Percentiles rank a stretch among this genome's conserved stretches.
Conservation (phyloP, 139 green algal species). For the Penium margaritaceum region DNA sequence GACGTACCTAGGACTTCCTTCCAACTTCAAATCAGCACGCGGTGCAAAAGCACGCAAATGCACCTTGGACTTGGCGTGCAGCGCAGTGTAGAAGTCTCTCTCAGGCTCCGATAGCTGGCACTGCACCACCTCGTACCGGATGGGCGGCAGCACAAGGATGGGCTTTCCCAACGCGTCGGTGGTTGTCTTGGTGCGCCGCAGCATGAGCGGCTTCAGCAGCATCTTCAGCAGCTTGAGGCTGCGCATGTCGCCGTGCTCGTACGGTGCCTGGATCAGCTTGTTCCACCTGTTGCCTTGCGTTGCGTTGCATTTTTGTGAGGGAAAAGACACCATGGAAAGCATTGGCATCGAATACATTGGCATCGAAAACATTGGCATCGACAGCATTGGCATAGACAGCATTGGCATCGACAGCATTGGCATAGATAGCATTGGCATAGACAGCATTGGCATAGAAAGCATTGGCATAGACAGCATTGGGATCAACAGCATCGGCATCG, state of each 20-base stretch:
- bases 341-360: too few species aligned
- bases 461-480: too few species aligned
- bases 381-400: too few species aligned
- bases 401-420: too few species aligned
- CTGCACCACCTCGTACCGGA: constrained; percentile 20
- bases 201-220: constrained; percentile 41
- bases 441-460: too few species aligned
- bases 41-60: neutral
- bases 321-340: too few species aligned
- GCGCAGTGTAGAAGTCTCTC: constrained; percentile 46
- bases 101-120: constrained; percentile 29
- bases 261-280: constrained; percentile 44
- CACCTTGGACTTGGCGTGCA: constrained; percentile 45
- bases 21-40: neutral
- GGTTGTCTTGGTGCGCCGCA: constrained; percentile 43
- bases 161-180: constrained; percentile 25
- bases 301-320: too few species aligned
- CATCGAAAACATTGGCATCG: too few species aligned
- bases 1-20: neutral
- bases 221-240: constrained; percentile 40
- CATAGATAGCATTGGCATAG: too few species aligned
- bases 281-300: too few species aligned
- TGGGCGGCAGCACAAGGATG: constrained; percentile 43
- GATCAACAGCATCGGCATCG: too few species aligned
- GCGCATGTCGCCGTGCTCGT: constrained; percentile 41